Evolutionary conservation across 352 stramenopile genomes (phyloP).

Genomic region (Phytopythium ostracodes): DNA sequence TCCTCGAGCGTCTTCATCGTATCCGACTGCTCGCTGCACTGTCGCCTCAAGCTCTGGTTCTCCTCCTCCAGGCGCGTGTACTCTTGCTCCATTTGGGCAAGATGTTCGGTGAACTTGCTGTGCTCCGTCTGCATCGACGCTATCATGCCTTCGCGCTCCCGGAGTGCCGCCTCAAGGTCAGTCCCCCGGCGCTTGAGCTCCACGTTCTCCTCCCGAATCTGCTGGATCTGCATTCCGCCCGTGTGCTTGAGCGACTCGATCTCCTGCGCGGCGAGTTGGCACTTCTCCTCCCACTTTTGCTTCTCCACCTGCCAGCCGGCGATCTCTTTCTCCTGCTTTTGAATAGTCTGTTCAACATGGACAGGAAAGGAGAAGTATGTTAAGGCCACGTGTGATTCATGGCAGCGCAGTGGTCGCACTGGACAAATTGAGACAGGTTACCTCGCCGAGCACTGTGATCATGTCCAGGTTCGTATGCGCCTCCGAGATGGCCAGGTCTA

Average conservation of each 20-base stretch:
- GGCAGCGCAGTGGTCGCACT: neutral
- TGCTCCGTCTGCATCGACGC: constrained; percentile 35
- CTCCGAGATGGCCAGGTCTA: constrained; percentile 74
- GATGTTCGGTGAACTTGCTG: constrained; percentile 28
- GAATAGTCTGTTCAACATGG: constrained; percentile 27
- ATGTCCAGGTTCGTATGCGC: constrained; percentile 61
- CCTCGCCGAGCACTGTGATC: constrained; percentile 46
- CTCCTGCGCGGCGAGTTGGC: constrained; percentile 47
- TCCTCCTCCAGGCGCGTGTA: constrained; percentile 31
- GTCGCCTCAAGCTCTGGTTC: constrained; percentile 39
- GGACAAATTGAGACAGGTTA: constrained; percentile 11
- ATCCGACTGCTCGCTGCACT: constrained; percentile 31
- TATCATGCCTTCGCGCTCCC: constrained; percentile 36
- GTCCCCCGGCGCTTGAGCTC: constrained; percentile 42
- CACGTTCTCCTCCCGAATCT: constrained; percentile 39
- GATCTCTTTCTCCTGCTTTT: constrained; percentile 58
- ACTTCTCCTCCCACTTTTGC: constrained; percentile 79
- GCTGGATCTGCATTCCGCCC: constrained; percentile 47
- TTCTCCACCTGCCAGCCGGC: constrained; percentile 53
- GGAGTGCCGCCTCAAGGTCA: constrained; percentile 45
- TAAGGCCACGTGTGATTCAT: neutral
- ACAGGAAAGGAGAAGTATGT: neutral
- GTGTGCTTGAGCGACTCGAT: constrained; percentile 45
- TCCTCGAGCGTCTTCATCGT: constrained; percentile 34
- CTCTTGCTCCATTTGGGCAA: constrained; percentile 47